Evolutionary conservation across 352 stramenopile species (phyloP), one percentile per base, ranked within the genome.

Genomic region (Blastocystis sp.): DNA sequence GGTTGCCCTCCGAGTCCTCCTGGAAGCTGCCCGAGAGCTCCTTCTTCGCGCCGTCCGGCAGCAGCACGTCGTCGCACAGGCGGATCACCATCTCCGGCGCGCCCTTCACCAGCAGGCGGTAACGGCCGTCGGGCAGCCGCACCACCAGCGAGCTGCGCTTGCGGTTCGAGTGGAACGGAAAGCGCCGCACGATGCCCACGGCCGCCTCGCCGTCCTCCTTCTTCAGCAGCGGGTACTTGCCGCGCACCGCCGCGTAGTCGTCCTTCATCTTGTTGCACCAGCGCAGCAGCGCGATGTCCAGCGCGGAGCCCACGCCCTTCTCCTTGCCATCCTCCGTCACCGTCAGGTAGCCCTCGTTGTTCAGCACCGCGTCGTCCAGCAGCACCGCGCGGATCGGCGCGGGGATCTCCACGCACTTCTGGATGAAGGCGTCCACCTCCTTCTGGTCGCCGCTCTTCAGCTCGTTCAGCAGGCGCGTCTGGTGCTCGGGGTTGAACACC

Each of bases 51-150:
- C 76, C 81, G 34, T 64, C 52, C 3, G 48, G 48, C 1, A 57
- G 17, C 14, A 21, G 57, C 54, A 89, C 63, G 17, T 89, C 70
- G 54, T 71, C 63, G 48, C 70, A 90, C 1, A 78, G 21, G 48
- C 91, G 92, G 48, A 95, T 91, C 19, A 95, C 82, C 66, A 95
- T 90, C 7, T 95, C 91, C 3, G 93, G 90, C 10, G 93, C 93
- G 77, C 93, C 93, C 89, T 95, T 96, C 69, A 74, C 92, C 89
- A 94, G 95, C 61, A 96, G 90, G 14, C 93, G 89, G 78, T 93
- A 94, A 9, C 90, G 90, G 40, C 79, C 64, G 40, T 87, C 28
- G 21, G 34, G 9, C 28, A 76, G 45, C 24, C 64, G 61, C 28
- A 87, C 45, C 64, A 87, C n/a, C n/a, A 40, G 28, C 11, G 76